Percentiles rank a stretch among this genome's conserved stretches.
phyloP scores from a whole-genome alignment of 768 basidiomycete genomes.

The Lactarius hatsudake region DNA sequence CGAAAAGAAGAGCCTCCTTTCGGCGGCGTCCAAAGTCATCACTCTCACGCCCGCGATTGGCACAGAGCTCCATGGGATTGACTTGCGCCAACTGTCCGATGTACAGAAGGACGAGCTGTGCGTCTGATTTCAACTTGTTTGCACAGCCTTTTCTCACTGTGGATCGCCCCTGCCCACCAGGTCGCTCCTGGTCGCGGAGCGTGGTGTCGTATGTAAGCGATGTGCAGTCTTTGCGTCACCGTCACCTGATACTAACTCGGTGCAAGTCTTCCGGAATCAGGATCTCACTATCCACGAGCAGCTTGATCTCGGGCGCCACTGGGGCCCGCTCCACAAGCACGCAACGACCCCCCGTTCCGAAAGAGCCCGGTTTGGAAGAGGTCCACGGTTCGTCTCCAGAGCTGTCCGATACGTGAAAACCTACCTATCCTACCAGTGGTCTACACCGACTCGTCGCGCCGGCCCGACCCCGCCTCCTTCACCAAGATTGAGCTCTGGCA shows the following conservation, averaged over 20 bases:
- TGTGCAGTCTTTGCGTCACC: not conserved
- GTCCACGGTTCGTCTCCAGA: slow-evolving; percentile 54
- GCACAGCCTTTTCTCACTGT: not conserved
- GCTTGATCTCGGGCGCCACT: slow-evolving; percentile 68
- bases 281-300: slow-evolving; percentile 66
- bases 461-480: slow-evolving; percentile 62
- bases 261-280: slow-evolving; percentile 71
- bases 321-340: slow-evolving; percentile 77
- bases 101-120: slow-evolving; percentile 79
- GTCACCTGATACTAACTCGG: slow-evolving; percentile 1
- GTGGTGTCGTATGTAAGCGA: slow-evolving; percentile 69
- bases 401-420: no score
- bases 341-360: slow-evolving; percentile 76
- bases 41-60: slow-evolving; percentile 72
- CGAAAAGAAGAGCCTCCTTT: slow-evolving; percentile 60
- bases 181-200: slow-evolving; percentile 69
- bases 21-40: slow-evolving; percentile 63
- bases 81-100: slow-evolving; percentile 64
- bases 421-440: slow-evolving; percentile 48
- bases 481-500: slow-evolving; percentile 79
- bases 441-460: slow-evolving; percentile 62
- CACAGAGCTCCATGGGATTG: slow-evolving; percentile 70
- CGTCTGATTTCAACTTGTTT: slow-evolving; percentile 28
- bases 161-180: slow-evolving; percentile 35
- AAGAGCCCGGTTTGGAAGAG: slow-evolving; percentile 67